A percentile compares a stretch with the other conserved stretches of the same genome.
These are phyloP conservation scores for Globisporangium middletonii DNA, from an alignment of 352 stramenopile genomes.

Conservation along the genomic window DNA sequence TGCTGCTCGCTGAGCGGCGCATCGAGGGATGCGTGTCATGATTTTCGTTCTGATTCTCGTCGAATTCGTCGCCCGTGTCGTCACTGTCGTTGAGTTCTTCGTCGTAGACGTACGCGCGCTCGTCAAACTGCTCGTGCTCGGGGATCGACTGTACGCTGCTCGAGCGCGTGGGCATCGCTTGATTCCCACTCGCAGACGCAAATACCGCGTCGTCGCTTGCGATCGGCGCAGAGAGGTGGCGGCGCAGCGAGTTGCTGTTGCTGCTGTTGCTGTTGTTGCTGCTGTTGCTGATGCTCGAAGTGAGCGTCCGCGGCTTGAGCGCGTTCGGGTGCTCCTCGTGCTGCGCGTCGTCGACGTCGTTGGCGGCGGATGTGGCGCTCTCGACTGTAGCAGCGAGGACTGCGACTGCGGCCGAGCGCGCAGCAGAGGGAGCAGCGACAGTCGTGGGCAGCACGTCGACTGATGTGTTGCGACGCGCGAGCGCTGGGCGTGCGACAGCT, in stretches of 20 bases:
- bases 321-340: background rate
- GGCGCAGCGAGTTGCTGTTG: slow-evolving; percentile 1
- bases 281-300: background rate
- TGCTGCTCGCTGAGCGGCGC: background rate
- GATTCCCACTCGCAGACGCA: background rate
- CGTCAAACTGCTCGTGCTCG: slow-evolving; percentile 9
- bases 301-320: too few relatives aligned
- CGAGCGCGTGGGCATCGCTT: background rate
- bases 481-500: too few relatives aligned
- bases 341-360: too few relatives aligned
- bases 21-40: background rate
- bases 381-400: too few relatives aligned
- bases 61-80: slow-evolving; percentile 1
- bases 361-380: too few relatives aligned
- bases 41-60: slow-evolving; percentile 10
- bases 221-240: slow-evolving; percentile 5
- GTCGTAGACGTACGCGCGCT: slow-evolving; percentile 6
- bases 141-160: background rate
- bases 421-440: too few relatives aligned
- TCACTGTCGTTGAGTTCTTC: background rate
- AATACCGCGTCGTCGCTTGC: background rate
- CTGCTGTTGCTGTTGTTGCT: background rate
- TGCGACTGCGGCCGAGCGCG: too few relatives aligned
- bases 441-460: too few relatives aligned
- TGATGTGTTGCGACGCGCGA: too few relatives aligned